Percentiles rank a stretch among this genome's conserved stretches.
These are phyloP conservation scores for Candida dubliniensis DNA, from an alignment of 1,139 yeast species.

Conservation along the genomic window DNA sequence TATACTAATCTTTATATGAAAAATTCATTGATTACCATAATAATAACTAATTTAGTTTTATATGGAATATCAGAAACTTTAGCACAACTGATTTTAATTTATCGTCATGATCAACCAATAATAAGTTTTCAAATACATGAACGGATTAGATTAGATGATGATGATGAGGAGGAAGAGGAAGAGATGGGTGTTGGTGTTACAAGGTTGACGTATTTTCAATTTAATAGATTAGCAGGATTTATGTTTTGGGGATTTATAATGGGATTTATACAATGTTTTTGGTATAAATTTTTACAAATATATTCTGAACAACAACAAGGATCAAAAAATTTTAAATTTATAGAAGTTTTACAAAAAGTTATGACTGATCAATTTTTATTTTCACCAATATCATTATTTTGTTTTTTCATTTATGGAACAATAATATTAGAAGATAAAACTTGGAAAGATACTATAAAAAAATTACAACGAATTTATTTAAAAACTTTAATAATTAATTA, in stretches of 20 bases:
- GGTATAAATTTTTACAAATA: slow-evolving; percentile 85
- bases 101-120: slow-evolving; percentile 24
- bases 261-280: slow-evolving; percentile 81
- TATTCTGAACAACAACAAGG: too few species aligned
- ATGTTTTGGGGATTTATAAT: slow-evolving; percentile 84
- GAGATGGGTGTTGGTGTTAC: slow-evolving; percentile 11
- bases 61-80: slow-evolving; percentile 88
- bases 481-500: slow-evolving; percentile 78
- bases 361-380: slow-evolving; percentile 86
- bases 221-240: slow-evolving; percentile 74
- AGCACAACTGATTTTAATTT: slow-evolving; percentile 69
- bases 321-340: slow-evolving; percentile 72
- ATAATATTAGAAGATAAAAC: slow-evolving; percentile 77
- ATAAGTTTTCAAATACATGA: slow-evolving; percentile 23
- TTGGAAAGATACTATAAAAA: slow-evolving; percentile 59
- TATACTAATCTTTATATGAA: slow-evolving; percentile 66
- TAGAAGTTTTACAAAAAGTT: slow-evolving; percentile 82
- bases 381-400: slow-evolving; percentile 80
- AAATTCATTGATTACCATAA: slow-evolving; percentile 72
- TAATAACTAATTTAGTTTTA: slow-evolving; percentile 76
- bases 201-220: slow-evolving; percentile 50
- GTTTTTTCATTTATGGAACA: slow-evolving; percentile 83
- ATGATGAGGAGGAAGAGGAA: slow-evolving; percentile 5
- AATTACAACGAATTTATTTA: slow-evolving; percentile 65
- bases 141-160: slow-evolving; percentile 10